Conservation (phyloP, 2,329 filamentous ascomycete species). For the Torrubiella hemipterigena region DNA sequence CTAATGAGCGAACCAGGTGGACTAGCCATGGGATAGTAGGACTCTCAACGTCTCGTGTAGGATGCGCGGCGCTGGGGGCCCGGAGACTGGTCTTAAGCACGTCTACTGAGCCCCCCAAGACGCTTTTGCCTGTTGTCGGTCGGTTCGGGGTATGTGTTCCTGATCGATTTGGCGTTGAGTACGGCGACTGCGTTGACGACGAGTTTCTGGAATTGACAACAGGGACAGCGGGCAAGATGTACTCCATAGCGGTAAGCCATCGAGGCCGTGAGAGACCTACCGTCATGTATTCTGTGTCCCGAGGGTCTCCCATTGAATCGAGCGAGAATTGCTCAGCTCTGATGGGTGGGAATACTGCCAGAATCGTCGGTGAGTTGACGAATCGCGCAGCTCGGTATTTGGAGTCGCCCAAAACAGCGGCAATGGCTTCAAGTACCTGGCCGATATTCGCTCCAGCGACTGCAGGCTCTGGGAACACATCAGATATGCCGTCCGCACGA, state of each 20-base stretch:
- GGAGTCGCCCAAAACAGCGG: constrained; percentile 66
- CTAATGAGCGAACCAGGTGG: constrained; percentile 43
- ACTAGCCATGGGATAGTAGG: constrained; percentile 65
- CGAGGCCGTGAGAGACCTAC: constrained; percentile 32
- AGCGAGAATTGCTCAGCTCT: constrained; percentile 36
- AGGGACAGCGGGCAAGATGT: constrained; percentile 46
- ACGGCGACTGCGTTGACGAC: constrained; percentile 12
- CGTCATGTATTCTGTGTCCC: constrained; percentile 39
- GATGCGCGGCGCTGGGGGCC: constrained; percentile 18
- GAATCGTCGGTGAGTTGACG: constrained; percentile 54
- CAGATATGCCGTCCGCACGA: constrained; percentile 39
- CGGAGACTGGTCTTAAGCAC: constrained; percentile 17
- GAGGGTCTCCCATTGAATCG: constrained; percentile 36
- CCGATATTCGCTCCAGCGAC: constrained; percentile 47
- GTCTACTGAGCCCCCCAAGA: too few species aligned
- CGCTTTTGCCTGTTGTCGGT: constrained; percentile 14
- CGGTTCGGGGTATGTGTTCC: constrained; percentile 18
- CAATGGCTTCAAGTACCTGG: constrained; percentile 65
- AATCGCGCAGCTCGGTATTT: constrained; percentile 65
- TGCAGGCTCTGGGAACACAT: constrained; percentile 50
- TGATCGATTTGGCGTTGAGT: constrained; percentile 10
- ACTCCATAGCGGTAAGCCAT: constrained; percentile 48
- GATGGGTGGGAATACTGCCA: constrained; percentile 54
- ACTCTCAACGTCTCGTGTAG: constrained; percentile 52
- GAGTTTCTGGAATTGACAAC: constrained; percentile 23